Evolutionary conservation across 495 filamentous ascomycete species (phyloP).

Genomic region (Glarea lozoyensis): DNA sequence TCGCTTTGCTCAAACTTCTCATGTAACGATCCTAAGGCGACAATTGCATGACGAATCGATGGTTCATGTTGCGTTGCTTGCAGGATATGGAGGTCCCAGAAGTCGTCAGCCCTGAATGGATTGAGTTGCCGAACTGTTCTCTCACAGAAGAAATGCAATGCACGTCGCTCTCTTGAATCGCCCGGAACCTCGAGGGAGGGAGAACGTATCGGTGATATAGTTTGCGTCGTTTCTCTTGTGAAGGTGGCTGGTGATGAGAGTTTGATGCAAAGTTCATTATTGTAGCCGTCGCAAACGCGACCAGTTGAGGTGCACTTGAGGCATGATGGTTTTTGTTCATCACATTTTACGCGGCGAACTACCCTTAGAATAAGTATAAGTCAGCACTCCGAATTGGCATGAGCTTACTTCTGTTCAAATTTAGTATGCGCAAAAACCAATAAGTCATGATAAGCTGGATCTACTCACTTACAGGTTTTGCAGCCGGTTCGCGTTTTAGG

Average conservation of each 20-base stretch:
- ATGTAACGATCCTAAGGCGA: conserved; percentile 16
- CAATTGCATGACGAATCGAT: conserved; percentile 13
- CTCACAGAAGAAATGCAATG: conserved; percentile 11
- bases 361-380: conserved; percentile 5
- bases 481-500: conserved; percentile 13
- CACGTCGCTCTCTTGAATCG: conserved; percentile 4
- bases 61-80: conserved; percentile 15
- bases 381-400: neutral
- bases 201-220: neutral
- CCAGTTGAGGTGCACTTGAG: conserved; percentile 22
- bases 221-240: no score
- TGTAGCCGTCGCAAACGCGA: conserved; percentile 20
- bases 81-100: conserved; percentile 40
- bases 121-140: conserved; percentile 23
- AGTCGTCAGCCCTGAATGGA: conserved; percentile 31
- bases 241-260: neutral
- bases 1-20: conserved; percentile 7
- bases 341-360: conserved; percentile 25
- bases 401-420: no score
- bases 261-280: neutral
- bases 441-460: neutral
- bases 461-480: conserved; percentile 14
- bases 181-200: neutral
- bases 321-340: conserved; percentile 21
- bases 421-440: no score